Evolutionary conservation across 345 rosid species (phyloP).

Genomic region (Aegle marmelos): DNA sequence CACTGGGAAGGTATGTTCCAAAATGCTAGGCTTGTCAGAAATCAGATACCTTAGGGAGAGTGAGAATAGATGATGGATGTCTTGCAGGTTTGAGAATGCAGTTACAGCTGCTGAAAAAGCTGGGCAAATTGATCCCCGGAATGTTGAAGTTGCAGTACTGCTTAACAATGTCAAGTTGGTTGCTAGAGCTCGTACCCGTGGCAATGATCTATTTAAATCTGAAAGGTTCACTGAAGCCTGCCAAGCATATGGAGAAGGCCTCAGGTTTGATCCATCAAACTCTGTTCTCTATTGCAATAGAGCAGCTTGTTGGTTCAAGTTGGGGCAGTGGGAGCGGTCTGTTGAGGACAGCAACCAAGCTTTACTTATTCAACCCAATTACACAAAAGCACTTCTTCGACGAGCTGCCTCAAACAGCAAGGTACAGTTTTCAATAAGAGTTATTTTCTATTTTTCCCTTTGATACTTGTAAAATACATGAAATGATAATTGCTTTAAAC

Average conservation of each 20-base stretch:
- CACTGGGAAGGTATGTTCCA: conserved; percentile 84
- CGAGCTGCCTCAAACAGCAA: conserved; percentile 86
- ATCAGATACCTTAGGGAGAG: conserved; percentile 12
- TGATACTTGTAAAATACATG: background rate
- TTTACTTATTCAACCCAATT: conserved; percentile 61
- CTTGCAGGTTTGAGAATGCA: conserved; percentile 97
- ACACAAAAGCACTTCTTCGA: conserved; percentile 74
- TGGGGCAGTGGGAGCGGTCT: conserved; percentile 80
- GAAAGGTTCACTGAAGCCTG: conserved; percentile 98
- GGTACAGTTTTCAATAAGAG: conserved; percentile 34
- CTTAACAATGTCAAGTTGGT: conserved; percentile 65
- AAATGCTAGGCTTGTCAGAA: conserved; percentile 11
- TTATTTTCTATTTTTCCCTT: background rate
- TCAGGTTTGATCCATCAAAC: conserved; percentile 76
- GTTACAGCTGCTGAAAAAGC: conserved; percentile 78
- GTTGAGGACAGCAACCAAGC: conserved; percentile 82
- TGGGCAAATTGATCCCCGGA: conserved; percentile 61
- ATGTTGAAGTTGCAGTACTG: conserved; percentile 59
- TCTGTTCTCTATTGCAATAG: conserved; percentile 73
- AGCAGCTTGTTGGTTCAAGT: conserved; percentile 94
- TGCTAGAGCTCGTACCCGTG: conserved; percentile 71
- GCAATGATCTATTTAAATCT: conserved; percentile 87
- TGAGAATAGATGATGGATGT: conserved; percentile 38
- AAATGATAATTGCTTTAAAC: conserved; percentile 15
- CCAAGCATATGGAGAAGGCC: conserved; percentile 87